Conservation (phyloP, 163 green algal genomes). For the Chloromonas sp. region DNA sequence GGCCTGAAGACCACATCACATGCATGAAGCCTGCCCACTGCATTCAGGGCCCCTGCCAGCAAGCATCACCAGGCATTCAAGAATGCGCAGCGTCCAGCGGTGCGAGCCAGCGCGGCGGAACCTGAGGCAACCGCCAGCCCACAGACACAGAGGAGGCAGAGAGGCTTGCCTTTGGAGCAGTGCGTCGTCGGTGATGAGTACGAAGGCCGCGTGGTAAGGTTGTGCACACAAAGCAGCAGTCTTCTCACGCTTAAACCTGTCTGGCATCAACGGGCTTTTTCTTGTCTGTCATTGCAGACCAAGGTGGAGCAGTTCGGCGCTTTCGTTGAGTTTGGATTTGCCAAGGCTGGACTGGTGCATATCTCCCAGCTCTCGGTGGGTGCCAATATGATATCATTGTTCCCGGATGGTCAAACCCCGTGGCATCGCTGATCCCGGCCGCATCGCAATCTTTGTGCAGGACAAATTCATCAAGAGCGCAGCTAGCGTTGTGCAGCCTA, state of each 20-base stretch:
- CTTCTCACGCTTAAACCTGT: neutral
- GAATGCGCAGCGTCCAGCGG: neutral
- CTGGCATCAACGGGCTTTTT: neutral
- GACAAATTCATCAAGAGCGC: slow-evolving; percentile 65
- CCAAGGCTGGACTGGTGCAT: slow-evolving; percentile 83
- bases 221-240: neutral
- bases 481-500: slow-evolving; percentile 44
- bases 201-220: neutral
- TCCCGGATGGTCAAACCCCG: no score
- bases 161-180: neutral
- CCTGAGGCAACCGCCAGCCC: neutral
- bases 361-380: slow-evolving; percentile 80
- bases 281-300: slow-evolving; percentile 21
- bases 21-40: neutral
- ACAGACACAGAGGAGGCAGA: neutral
- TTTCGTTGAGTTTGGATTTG: slow-evolving; percentile 87
- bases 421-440: no score
- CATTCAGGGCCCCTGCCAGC: neutral
- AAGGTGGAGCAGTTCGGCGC: slow-evolving; percentile 68
- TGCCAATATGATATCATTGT: no score
- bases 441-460: slow-evolving; percentile 12
- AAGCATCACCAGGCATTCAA: neutral
- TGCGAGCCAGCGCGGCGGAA: neutral
- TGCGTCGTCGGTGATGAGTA: neutral
- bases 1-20: neutral